Percentiles rank a stretch among this genome's conserved stretches.
Conservation (phyloP, 768 basidiomycete species). For the Auriscalpium vulgare region DNA sequence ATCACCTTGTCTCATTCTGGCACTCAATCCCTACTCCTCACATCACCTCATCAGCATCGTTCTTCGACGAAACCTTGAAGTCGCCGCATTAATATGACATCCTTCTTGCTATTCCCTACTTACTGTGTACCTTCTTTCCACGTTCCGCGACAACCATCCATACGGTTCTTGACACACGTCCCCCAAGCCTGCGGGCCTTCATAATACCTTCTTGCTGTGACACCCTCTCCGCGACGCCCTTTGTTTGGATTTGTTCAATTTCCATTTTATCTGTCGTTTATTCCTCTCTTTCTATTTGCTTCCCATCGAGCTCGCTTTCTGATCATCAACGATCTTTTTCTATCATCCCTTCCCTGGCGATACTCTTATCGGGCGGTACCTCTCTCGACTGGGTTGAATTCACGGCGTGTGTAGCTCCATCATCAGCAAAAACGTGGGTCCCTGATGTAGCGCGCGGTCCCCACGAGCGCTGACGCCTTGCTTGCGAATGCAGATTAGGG, state of each 20-base stretch:
- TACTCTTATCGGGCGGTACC: constrained; percentile 14
- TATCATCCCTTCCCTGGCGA: constrained; percentile 15
- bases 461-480: constrained; percentile 7
- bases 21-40: constrained; percentile 25
- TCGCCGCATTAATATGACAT: constrained; percentile 54
- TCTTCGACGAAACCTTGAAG: constrained; percentile 56
- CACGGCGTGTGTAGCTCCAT: constrained; percentile 38
- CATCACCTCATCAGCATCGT: constrained; percentile 46
- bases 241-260: constrained; percentile 3
- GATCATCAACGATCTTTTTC: constrained; percentile 23
- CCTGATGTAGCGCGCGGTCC: constrained; percentile 3
- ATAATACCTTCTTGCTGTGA: background rate
- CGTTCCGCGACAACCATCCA: background rate
- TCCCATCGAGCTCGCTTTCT: constrained; percentile 11
- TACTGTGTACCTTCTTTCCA: background rate
- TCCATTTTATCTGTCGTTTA: constrained; percentile 7
- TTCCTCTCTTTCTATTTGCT: constrained; percentile 17
- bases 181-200: background rate
- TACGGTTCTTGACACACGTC: background rate
- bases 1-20: constrained; percentile 13
- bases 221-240: constrained; percentile 1
- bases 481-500: constrained; percentile 34
- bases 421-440: constrained; percentile 56
- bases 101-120: background rate
- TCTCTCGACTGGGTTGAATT: constrained; percentile 1